Conservation (phyloP, 768 basidiomycete genomes). For the Lactarius indigo region DNA sequence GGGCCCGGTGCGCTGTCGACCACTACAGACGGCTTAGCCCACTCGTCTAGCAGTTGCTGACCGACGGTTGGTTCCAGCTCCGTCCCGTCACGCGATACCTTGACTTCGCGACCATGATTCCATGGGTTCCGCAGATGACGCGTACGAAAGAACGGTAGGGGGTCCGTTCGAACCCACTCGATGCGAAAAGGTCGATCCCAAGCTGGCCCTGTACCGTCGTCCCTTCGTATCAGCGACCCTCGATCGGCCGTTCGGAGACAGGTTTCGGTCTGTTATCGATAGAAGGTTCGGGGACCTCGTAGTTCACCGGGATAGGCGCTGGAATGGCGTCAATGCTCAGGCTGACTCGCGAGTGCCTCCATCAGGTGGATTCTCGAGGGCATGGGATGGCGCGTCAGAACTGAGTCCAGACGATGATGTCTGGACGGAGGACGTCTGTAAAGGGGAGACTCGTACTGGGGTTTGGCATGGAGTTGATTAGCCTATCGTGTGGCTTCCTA, state of each 20-base stretch:
- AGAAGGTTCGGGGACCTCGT: neutral
- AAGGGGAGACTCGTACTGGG: conserved; percentile 31
- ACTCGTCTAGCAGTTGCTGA: conserved; percentile 63
- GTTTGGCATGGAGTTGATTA: conserved; percentile 31
- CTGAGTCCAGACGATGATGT: conserved; percentile 39
- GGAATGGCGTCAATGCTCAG: conserved; percentile 11
- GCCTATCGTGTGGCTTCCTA: conserved; percentile 34
- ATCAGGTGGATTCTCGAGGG: conserved; percentile 28
- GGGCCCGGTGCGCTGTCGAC: conserved; percentile 19
- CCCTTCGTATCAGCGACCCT: conserved; percentile 30
- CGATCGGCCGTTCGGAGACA: conserved; percentile 23
- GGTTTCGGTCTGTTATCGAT: neutral
- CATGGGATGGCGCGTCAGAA: conserved; percentile 38
- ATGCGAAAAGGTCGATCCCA: conserved; percentile 83
- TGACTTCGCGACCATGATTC: conserved; percentile 82
- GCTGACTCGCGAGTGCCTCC: neutral
- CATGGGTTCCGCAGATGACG: conserved; percentile 86
- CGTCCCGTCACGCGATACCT: conserved; percentile 86
- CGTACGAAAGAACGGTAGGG: conserved; percentile 71
- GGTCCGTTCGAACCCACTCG: conserved; percentile 73
- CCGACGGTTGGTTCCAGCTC: conserved; percentile 84
- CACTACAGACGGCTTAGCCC: conserved; percentile 41
- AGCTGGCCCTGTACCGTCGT: conserved; percentile 27
- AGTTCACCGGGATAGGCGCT: neutral
- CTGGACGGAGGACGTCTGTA: neutral